Evolutionary conservation across 192 early-diverging fungal genomes (phyloP).

Genomic region (Mortierella hygrophila): DNA sequence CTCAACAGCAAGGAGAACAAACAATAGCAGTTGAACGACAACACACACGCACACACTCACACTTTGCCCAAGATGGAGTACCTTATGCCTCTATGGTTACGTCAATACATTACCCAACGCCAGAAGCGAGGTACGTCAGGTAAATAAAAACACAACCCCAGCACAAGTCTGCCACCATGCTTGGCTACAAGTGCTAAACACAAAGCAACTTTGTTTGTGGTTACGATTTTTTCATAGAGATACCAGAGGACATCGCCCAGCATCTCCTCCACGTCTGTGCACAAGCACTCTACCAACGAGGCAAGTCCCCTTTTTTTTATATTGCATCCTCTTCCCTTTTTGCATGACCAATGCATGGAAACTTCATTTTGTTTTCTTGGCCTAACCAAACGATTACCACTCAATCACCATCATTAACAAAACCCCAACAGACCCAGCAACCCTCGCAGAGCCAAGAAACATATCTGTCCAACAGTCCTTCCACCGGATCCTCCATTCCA

Average conservation of each 20-base stretch:
- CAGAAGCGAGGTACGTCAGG: conserved; percentile 47
- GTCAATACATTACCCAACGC: conserved; percentile 41
- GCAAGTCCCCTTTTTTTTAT: conserved; percentile 6
- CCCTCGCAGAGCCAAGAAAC: conserved; percentile 17
- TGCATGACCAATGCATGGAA: too few relatives aligned
- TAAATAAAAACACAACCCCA: neutral
- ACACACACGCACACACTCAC: neutral
- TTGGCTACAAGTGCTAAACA: neutral
- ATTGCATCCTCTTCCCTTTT: neutral
- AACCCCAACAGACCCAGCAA: conserved; percentile 21
- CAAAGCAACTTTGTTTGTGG: neutral
- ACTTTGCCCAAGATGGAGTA: conserved; percentile 19
- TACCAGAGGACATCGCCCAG: conserved; percentile 43
- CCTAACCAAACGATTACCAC: too few relatives aligned
- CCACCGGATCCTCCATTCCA: neutral
- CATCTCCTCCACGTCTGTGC: conserved; percentile 32
- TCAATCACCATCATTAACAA: neutral
- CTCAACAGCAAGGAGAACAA: neutral
- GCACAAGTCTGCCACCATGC: neutral
- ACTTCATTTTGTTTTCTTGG: too few relatives aligned
- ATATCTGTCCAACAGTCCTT: conserved; percentile 40
- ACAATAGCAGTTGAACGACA: neutral
- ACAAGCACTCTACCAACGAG: conserved; percentile 34
- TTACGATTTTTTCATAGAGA: conserved; percentile 10
- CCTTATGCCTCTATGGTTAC: conserved; percentile 42